Evolutionary conservation across 139 green algal species (phyloP).

Genomic region (Chlorella sp.): DNA sequence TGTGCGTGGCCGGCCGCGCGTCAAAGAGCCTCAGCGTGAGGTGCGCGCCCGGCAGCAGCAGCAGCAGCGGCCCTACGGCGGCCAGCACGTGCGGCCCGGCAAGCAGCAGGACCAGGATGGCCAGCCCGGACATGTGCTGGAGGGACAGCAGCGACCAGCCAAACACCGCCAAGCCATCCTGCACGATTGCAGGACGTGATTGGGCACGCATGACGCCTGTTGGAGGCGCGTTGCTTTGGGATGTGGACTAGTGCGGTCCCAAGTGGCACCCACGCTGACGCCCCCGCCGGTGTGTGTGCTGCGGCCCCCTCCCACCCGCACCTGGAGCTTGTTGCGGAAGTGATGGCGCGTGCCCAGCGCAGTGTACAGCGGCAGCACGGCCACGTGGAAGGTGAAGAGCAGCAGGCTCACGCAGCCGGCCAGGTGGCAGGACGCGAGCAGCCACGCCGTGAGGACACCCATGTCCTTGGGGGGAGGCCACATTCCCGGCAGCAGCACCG

Average conservation of each 20-base stretch:
- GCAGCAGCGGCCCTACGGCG: background rate
- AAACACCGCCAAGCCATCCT: conserved; percentile 1
- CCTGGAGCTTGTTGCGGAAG: no score
- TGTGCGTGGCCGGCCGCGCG: background rate
- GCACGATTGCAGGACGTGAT: background rate
- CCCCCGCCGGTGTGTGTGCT: no score
- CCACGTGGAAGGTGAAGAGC: no score
- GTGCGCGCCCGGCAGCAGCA: background rate
- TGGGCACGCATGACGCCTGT: background rate
- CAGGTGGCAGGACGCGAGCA: no score
- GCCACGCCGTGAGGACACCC: no score
- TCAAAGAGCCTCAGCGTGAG: background rate
- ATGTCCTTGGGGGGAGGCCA: no score
- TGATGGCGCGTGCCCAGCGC: background rate
- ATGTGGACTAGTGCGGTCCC: background rate
- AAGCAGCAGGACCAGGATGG: background rate
- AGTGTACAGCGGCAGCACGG: no score
- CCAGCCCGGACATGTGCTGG: conserved; percentile 1
- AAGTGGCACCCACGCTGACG: background rate
- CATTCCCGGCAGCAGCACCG: no score
- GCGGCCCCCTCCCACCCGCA: no score
- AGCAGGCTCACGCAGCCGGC: no score
- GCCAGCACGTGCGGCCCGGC: background rate
- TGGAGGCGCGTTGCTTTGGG: background rate
- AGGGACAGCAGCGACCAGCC: conserved; percentile 7